Evolutionary conservation across 2,329 filamentous ascomycete genomes (phyloP).

Genomic region (Tothia fuscella): DNA sequence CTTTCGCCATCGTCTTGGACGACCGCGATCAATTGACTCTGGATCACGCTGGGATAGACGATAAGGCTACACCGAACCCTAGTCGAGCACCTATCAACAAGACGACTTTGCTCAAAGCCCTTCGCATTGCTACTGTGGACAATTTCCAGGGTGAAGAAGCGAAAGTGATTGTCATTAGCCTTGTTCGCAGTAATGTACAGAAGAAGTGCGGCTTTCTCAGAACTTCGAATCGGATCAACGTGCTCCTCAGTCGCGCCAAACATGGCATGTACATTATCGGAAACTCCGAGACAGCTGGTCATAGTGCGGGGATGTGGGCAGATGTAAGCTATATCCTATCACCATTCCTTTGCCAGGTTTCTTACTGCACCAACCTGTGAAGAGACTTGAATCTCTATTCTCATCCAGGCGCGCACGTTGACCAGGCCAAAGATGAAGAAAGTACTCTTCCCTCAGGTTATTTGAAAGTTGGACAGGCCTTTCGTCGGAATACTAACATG

Average conservation of each 20-base stretch:
- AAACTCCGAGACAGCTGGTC: conserved; percentile 45
- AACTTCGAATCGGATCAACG: conserved; percentile 57
- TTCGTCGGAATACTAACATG: too few species aligned
- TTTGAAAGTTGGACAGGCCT: too few species aligned
- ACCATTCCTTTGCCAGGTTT: too few species aligned
- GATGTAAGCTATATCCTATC: too few species aligned
- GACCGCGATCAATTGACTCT: conserved; percentile 41
- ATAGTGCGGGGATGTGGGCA: conserved; percentile 49
- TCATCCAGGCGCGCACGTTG: too few species aligned
- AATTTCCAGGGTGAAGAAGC: conserved; percentile 72
- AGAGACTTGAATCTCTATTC: too few species aligned
- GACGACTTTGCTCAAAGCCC: conserved; percentile 33
- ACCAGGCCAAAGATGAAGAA: too few species aligned
- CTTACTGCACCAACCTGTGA: too few species aligned
- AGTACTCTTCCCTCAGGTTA: conserved; percentile 10
- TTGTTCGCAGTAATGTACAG: conserved; percentile 56
- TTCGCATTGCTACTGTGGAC: conserved; percentile 54
- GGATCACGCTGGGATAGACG: conserved; percentile 16
- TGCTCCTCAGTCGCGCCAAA: conserved; percentile 52
- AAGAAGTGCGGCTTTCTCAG: conserved; percentile 52
- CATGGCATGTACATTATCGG: conserved; percentile 64
- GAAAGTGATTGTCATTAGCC: conserved; percentile 55
- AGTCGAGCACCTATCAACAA: conserved; percentile 19
- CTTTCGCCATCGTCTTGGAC: conserved; percentile 50
- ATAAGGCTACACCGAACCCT: neutral